A percentile compares a stretch with the other conserved stretches of the same genome.
These are phyloP conservation scores for Aurifilum marmelostoma DNA, from an alignment of 2,329 filamentous ascomycete genomes.

Conservation along the genomic window DNA sequence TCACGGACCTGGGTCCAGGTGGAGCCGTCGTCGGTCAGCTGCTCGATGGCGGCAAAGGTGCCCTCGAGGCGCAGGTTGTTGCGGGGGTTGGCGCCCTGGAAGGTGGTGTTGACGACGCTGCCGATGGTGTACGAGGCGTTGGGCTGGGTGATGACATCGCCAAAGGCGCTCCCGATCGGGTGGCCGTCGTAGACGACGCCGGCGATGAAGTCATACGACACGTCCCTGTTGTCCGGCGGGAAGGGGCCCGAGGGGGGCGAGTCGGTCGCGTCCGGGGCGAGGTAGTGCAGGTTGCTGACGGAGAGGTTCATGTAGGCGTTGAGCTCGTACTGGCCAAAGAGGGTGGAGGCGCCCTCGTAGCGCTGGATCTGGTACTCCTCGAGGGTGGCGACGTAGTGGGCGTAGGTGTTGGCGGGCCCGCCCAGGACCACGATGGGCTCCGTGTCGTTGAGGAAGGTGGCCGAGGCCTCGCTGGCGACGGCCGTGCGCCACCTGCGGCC, in stretches of 20 bases:
- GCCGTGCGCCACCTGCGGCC: constrained; percentile 83
- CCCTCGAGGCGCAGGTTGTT: constrained; percentile 80
- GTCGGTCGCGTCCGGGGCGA: constrained; percentile 54
- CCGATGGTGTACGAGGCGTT: constrained; percentile 58
- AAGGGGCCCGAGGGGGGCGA: constrained; percentile 57
- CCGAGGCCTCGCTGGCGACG: constrained; percentile 55
- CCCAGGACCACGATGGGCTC: constrained; percentile 78
- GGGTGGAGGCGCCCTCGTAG: constrained; percentile 92
- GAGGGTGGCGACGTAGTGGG: constrained; percentile 45
- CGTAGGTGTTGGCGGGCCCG: constrained; percentile 86
- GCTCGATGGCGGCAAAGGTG: constrained; percentile 79
- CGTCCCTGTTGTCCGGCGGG: constrained; percentile 78
- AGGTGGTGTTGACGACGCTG: constrained; percentile 64
- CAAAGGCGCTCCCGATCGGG: constrained; percentile 69
- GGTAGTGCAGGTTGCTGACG: constrained; percentile 69
- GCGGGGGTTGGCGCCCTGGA: constrained; percentile 84
- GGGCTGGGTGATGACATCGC: constrained; percentile 63
- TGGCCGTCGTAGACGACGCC: constrained; percentile 75
- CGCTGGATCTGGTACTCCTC: constrained; percentile 72
- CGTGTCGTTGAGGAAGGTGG: constrained; percentile 42
- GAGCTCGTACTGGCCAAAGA: constrained; percentile 82
- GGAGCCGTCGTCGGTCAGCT: constrained; percentile 40
- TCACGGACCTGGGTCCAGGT: constrained; percentile 70
- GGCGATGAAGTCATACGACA: constrained; percentile 78
- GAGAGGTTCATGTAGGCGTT: constrained; percentile 88